These are phyloP conservation scores for Aspergillus niger DNA, from an alignment of 2,329 filamentous ascomycete genomes.

Conservation along the genomic window DNA sequence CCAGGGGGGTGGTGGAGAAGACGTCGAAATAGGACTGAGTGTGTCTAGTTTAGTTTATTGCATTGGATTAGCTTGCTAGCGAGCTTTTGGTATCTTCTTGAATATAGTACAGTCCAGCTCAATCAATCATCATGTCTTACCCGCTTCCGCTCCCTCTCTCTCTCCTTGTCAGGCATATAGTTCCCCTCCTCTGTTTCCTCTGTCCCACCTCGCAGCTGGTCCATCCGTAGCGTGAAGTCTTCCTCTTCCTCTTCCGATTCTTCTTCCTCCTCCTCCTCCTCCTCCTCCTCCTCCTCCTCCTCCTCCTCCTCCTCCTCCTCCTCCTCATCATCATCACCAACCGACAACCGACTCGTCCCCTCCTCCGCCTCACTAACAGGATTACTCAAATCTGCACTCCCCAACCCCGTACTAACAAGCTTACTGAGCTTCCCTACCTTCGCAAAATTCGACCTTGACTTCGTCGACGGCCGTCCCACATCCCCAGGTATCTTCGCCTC, in stretches of 20 bases:
- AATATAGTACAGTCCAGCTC: not conserved
- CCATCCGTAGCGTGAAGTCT: constrained; percentile 17
- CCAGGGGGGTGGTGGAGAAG: constrained; percentile 77
- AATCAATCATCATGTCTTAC: constrained; percentile 13
- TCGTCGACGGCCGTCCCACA: constrained; percentile 28
- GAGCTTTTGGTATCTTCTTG: not conserved
- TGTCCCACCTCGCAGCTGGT: constrained; percentile 29
- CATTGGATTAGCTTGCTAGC: not conserved
- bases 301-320: constrained; percentile 13
- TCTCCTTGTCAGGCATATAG: constrained; percentile 23
- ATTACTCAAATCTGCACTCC: constrained; percentile 29
- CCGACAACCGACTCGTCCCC: constrained; percentile 10
- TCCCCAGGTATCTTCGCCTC: constrained; percentile 33
- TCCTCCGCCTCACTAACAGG: constrained; percentile 28
- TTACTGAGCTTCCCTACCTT: constrained; percentile 41
- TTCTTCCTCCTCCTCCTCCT: not conserved
- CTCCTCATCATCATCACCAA: constrained; percentile 2
- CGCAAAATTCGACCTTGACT: constrained; percentile 29
- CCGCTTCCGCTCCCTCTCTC: constrained; percentile 22
- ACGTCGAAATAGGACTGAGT: constrained; percentile 48
- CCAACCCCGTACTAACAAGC: constrained; percentile 42
- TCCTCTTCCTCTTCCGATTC: constrained; percentile 18
- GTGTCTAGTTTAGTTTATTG: constrained; percentile 29
- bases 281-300: too few relatives aligned
- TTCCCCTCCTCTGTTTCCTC: constrained; percentile 32